Evolutionary conservation across 805 yeast species (phyloP).

Genomic region (Clavispora vitiphila): DNA sequence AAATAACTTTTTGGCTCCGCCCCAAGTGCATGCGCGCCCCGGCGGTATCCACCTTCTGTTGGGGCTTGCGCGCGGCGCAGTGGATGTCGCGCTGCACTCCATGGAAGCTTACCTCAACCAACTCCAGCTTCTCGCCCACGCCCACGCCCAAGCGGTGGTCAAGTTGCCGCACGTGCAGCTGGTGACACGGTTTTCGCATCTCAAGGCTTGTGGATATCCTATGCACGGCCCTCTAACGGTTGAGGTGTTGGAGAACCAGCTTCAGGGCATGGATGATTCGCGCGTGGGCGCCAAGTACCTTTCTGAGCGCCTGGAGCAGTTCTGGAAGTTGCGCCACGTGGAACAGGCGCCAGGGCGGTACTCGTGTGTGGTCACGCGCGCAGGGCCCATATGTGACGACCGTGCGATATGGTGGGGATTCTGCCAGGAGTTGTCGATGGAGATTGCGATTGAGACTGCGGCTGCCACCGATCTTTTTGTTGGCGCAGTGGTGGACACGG

Average conservation of each 20-base stretch:
- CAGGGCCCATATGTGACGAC: constrained; percentile 20
- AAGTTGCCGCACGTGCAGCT: neutral
- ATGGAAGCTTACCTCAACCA: constrained; percentile 30
- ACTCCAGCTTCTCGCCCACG: constrained; percentile 31
- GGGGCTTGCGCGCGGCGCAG: constrained; percentile 27
- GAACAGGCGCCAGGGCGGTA: neutral
- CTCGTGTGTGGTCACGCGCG: neutral
- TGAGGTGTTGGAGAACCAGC: constrained; percentile 12
- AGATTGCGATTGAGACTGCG: constrained; percentile 36
- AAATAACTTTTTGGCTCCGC: constrained; percentile 23
- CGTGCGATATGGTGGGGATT: constrained; percentile 32
- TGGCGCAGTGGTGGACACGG: constrained; percentile 45
- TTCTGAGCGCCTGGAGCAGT: constrained; percentile 13
- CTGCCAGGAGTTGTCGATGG: constrained; percentile 44
- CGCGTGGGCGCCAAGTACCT: constrained; percentile 12
- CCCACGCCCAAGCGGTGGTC: constrained; percentile 13
- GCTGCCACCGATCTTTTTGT: constrained; percentile 17
- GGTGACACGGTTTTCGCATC: constrained; percentile 17
- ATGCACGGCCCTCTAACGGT: constrained; percentile 26
- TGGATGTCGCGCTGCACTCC: constrained; percentile 20
- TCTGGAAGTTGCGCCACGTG: constrained; percentile 18
- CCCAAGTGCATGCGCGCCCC: constrained; percentile 10
- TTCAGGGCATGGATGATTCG: constrained; percentile 13
- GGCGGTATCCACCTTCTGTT: constrained; percentile 15
- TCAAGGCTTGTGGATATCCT: constrained; percentile 31